phyloP scores from a whole-genome alignment of 169 alveolate species.

The Plasmodium cynomolgi region DNA sequence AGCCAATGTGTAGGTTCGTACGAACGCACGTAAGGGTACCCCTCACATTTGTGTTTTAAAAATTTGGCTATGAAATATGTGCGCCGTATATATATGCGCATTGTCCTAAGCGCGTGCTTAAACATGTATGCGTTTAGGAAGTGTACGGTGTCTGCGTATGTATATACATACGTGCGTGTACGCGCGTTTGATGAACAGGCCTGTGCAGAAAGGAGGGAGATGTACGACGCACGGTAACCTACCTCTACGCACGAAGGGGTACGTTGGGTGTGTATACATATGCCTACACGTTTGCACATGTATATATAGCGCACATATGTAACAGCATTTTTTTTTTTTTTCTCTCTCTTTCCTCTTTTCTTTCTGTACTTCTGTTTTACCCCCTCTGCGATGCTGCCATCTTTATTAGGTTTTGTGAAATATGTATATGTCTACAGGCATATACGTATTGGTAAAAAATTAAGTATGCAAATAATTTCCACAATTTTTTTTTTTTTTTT shows the following conservation, averaged over 20 bases:
- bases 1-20: neutral
- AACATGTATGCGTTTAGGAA: neutral
- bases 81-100: conserved; percentile 12
- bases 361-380: neutral
- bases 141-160: neutral
- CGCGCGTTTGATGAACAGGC: neutral
- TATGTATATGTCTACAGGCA: neutral
- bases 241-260: neutral
- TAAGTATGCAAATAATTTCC: neutral
- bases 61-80: conserved; percentile 39
- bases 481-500: neutral
- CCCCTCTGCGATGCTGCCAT: neutral
- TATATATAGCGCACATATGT: neutral
- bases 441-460: neutral
- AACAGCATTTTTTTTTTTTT: neutral
- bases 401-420: conserved; percentile 1
- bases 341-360: neutral
- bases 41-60: conserved; percentile 46
- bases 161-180: conserved; percentile 5
- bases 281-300: neutral
- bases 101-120: neutral
- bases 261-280: neutral
- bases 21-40: conserved; percentile 11
- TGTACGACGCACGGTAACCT: conserved; percentile 2
- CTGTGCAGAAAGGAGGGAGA: neutral